Base-by-base conservation (phyloP, 2,329 filamentous ascomycete species). In the Scedosporium dehoogii region DNA sequence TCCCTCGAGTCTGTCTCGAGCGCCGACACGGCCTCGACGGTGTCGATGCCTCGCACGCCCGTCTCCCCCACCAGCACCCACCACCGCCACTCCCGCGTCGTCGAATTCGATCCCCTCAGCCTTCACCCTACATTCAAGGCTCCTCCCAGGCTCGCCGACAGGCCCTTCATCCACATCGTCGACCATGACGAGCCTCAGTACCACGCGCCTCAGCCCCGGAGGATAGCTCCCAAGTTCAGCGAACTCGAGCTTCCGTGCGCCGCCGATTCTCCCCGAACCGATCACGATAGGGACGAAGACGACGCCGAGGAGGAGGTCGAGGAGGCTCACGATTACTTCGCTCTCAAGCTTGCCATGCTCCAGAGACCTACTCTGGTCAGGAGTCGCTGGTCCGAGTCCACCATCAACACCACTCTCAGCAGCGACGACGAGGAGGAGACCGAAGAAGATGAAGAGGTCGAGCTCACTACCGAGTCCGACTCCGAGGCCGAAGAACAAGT, bases 361-460 rank as follows among this genome's bases (percentile, higher is more conserved):
- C 25, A 55, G 48, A 42, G 59, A 21, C 56, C 61, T 69, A 70
- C 18, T 72, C 73, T 21, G 65, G 68, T 3, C 63, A 75, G 65
- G 72, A 77, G 75, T 21, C 73, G 71, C 62, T 78, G 76, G 76
- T 78, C 76, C 46, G 75, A 76, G 61, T 78, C 76, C 6, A 78
- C 76, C 33, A 72, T 77, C 62, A 69, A 73, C 64, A 69, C 70
- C 2, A 21, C 23, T 21, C 62, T 71, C 25, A 67, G 68, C 57
- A 68, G 66, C 59, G 65, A 65, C 61, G 55, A 66, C 21, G 69
- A 67, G 33, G 68, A 67, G 16, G 65, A 68, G 23, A 65, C 66
- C 18, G 64, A 63, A 5, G 68, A 69, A 42, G 66, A 69, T 23
- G 61, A 55, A 18, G 69, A 67, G 38, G 68, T 66, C 16, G 65